Evolutionary conservation across 192 early-diverging fungal species (phyloP).

Genomic region (Allomyces macrogynus): DNA sequence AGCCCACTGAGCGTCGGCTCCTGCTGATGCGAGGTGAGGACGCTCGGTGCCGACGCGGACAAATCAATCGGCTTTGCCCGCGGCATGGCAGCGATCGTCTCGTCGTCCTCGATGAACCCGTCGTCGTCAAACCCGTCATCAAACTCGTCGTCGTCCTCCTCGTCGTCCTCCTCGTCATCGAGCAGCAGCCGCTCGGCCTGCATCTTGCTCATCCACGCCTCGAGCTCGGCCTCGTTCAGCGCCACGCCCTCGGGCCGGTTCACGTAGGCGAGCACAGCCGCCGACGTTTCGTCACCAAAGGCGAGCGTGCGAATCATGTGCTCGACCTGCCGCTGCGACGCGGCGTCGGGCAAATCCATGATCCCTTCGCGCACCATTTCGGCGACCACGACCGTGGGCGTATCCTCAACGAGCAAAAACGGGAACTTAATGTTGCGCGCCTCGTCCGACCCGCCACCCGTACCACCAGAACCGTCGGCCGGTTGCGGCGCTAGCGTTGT

Average conservation of each 20-base stretch:
- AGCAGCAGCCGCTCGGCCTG: neutral
- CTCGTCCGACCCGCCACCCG: neutral
- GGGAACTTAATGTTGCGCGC: neutral
- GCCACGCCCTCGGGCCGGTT: neutral
- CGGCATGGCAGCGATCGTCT: neutral
- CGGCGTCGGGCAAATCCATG: neutral
- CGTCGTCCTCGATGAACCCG: neutral
- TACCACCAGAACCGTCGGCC: no score
- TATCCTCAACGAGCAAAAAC: neutral
- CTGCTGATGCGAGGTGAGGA: neutral
- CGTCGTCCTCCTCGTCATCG: neutral
- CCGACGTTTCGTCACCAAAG: neutral
- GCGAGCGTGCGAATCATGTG: neutral
- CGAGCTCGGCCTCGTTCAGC: neutral
- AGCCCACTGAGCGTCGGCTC: neutral
- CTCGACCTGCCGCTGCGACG: neutral
- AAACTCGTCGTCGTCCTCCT: neutral
- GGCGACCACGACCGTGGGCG: neutral
- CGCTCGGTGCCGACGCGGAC: neutral
- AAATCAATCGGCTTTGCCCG: neutral
- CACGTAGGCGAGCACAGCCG: neutral
- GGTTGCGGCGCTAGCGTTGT: no score
- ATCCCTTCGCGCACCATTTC: neutral
- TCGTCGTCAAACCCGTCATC: no score
- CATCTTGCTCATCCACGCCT: neutral